Conservation (phyloP, 2,329 filamentous ascomycete species). For the Aspergillus versicolor region DNA sequence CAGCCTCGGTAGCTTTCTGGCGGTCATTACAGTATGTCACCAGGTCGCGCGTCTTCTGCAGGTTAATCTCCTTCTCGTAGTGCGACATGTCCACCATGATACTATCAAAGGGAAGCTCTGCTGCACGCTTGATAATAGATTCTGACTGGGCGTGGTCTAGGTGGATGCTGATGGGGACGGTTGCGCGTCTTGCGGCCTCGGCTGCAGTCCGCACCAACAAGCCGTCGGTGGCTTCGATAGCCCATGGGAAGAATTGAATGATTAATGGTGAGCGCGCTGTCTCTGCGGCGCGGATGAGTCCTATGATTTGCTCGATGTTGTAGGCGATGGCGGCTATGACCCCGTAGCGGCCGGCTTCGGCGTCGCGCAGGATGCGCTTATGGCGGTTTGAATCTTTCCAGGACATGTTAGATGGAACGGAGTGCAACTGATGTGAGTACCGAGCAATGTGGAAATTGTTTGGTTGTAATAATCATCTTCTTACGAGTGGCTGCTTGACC, state of each 20-base stretch:
- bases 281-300: slow-evolving; percentile 68
- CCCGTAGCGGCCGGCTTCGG: slow-evolving; percentile 56
- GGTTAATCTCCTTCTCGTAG: slow-evolving; percentile 68
- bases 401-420: too few species aligned
- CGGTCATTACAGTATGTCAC: slow-evolving; percentile 63
- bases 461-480: too few species aligned
- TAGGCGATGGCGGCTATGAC: slow-evolving; percentile 64
- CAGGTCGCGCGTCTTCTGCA: slow-evolving; percentile 62
- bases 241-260: slow-evolving; percentile 74
- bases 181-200: slow-evolving; percentile 55
- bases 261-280: slow-evolving; percentile 66
- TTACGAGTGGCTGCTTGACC: too few species aligned
- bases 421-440: too few species aligned
- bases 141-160: slow-evolving; percentile 67
- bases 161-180: slow-evolving; percentile 62
- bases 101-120: slow-evolving; percentile 64
- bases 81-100: slow-evolving; percentile 80
- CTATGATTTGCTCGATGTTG: slow-evolving; percentile 70
- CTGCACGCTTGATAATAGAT: slow-evolving; percentile 62
- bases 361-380: slow-evolving; percentile 54
- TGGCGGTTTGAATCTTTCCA: too few species aligned
- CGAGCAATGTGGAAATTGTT: too few species aligned
- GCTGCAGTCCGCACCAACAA: slow-evolving; percentile 57
- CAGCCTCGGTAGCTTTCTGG: slow-evolving; percentile 68
- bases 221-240: slow-evolving; percentile 62